Base-by-base conservation (phyloP, 805 yeast genomes). In the Saccharomycopsis schoenii region DNA sequence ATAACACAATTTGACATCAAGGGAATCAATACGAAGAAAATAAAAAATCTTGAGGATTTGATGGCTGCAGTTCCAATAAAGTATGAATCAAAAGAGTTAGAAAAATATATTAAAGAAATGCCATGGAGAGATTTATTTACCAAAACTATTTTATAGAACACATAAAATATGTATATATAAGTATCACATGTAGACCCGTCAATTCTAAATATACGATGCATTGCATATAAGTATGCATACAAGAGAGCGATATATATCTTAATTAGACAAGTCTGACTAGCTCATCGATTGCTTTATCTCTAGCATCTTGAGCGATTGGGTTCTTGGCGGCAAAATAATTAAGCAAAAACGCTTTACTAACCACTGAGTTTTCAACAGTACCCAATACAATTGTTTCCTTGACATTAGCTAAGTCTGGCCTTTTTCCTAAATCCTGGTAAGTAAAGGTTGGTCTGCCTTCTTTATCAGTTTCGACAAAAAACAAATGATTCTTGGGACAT, bases 311-410 rank as follows among this genome's bases (percentile, higher is more conserved):
- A 65, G 84, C 77, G 66, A 86, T 77, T 6, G 92, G 92, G 64
- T 77, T 80, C 50, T 73, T 72, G 1, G 84, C 87, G 61, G 84
- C 77, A 64, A 86, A 72, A 69, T 88, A 88, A 70, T 83, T 85
- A 66, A 84, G 72, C 62, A 87, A 78, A 64, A 88, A 74, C 25
- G 84, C 72, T 60, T 80, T 77, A 1, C 83, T 73, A 12, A 86
- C 76, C 36, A 77, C 67, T 1, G 87, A 83, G 63, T 80, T 80
- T 10, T 72, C 66, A 1, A 86, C 82, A 6, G 68, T 64, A 1
- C 94, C 93, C 70, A 88, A 69, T 1, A 61, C 15, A 4, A 60
- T 24, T 2, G 24, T 40, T 17, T 62, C 52, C 59, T 58, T 29
- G 57, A 68, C 62, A 60, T 24, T 68, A 68, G 51, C 42, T 24